Evolutionary conservation across 176 grass and related monocot species (phyloP).

Genomic region (Triticum urartu): DNA sequence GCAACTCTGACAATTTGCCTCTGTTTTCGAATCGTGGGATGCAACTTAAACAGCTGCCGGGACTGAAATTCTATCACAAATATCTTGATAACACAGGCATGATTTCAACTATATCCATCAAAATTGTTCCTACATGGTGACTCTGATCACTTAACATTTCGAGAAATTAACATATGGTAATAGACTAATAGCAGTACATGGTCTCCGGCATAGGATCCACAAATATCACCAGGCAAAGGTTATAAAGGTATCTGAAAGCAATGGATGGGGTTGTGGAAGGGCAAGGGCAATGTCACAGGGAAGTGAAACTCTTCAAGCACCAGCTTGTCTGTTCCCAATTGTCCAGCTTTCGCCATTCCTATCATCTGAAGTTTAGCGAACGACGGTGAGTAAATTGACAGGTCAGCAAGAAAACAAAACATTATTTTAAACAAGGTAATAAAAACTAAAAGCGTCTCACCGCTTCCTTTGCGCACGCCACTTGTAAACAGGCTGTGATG

Average conservation of each 20-base stretch:
- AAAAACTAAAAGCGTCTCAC: conserved; percentile 22
- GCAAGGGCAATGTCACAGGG: neutral
- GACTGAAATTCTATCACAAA: neutral
- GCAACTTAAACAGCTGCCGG: neutral
- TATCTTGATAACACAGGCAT: neutral
- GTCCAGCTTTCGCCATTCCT: neutral
- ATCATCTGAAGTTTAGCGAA: conserved; percentile 25
- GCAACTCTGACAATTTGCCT: neutral
- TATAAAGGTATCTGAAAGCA: neutral
- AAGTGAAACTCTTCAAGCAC: neutral
- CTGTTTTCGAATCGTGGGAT: neutral
- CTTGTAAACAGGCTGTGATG: conserved; percentile 69
- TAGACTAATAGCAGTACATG: neutral
- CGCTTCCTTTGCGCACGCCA: conserved; percentile 81
- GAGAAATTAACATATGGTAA: neutral
- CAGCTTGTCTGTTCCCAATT: neutral
- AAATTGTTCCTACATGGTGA: conserved; percentile 7
- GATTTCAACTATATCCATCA: conserved; percentile 1
- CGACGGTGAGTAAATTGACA: neutral
- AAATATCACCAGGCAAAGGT: neutral
- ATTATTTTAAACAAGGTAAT: neutral
- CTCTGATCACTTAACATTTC: neutral
- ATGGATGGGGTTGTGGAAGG: neutral
- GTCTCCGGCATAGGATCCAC: neutral
- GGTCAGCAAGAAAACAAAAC: neutral